Evolutionary conservation across 805 yeast genomes (phyloP), one percentile per base, ranked within the genome.

Genomic region (Metschnikowia proteae): DNA sequence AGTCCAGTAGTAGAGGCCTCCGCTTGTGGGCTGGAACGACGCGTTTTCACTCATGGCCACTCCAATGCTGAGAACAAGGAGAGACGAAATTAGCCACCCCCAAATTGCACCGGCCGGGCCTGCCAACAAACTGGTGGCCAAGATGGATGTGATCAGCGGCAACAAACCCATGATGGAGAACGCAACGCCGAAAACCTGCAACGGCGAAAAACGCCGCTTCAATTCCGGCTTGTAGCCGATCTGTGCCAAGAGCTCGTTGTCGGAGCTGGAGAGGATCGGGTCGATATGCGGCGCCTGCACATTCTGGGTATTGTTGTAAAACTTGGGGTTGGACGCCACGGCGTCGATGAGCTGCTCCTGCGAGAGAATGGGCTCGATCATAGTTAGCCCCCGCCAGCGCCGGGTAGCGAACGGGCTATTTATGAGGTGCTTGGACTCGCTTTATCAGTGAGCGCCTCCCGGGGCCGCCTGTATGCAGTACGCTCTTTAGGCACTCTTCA

Each of bases 151-250:
- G 44, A 83, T 80, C 9, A 84, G 78, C 0, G 87, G 87, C 37
- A 84, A 67, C 42, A 84, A 64, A 7, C 88, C 86, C 88, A 85
- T 84, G 60, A 85, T 83, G 17, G 83, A 76, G 59, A 82, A 84
- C 3, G 88, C 86, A 48, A 84, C 80, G 48, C 87, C 88, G 60
- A 84, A 84, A 23, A 83, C 82, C 62, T 82, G 86, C 38, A 81
- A 50, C 1, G 84, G 78, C 2, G 83, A 71, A 59, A 82, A 84
- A 34, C 75, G 74, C 62, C 91, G 76, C 40, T 72, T 72, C 44
- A 84, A 67, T 59, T 85, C 90, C 60, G 83, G 85, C 60, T 82
- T 82, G 63, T 85, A 84, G 6, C 91, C 91, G 47, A 85, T 78
- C 52, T 81, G 80, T 13, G 73, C 76, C 49, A 78, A 64, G 41